These are phyloP conservation scores for Russula virescens DNA, from an alignment of 768 basidiomycete species.

Conservation along the genomic window DNA sequence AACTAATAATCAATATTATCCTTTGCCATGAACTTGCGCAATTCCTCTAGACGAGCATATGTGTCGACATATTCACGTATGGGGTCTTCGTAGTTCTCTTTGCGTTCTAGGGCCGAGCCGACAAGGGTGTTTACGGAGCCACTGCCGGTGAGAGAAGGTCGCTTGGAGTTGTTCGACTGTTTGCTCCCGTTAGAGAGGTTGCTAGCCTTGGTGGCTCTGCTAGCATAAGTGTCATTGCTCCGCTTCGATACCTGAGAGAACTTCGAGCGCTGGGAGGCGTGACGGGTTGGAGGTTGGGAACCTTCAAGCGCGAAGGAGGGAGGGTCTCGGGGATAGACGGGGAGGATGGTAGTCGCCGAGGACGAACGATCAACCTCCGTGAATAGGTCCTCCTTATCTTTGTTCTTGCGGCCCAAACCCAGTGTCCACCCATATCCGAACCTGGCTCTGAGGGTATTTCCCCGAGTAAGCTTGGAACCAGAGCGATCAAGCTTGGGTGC, in stretches of 20 bases:
- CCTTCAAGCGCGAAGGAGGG: constrained; percentile 2
- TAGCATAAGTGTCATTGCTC: constrained; percentile 12
- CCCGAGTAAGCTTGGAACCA: constrained; percentile 21
- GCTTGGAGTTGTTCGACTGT: constrained; percentile 15
- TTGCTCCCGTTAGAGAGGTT: constrained; percentile 19
- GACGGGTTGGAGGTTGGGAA: constrained; percentile 16
- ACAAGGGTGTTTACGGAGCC: constrained; percentile 26
- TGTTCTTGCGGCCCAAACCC: constrained; percentile 21
- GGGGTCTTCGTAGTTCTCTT: constrained; percentile 25
- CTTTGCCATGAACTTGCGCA: constrained; percentile 24
- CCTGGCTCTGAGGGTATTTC: constrained; percentile 6
- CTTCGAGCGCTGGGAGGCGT: constrained; percentile 23
- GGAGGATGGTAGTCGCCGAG: constrained; percentile 21
- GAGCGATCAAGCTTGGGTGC: constrained; percentile 24
- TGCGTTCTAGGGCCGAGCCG: constrained; percentile 26
- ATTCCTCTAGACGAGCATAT: constrained; percentile 16
- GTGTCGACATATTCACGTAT: constrained; percentile 25
- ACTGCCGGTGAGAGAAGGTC: constrained; percentile 19
- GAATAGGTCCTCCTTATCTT: constrained; percentile 21
- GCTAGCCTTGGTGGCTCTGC: constrained; percentile 17
- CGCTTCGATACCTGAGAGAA: constrained; percentile 7
- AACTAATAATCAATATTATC: constrained; percentile 25
- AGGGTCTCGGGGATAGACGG: constrained; percentile 21
- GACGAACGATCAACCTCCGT: constrained; percentile 19
- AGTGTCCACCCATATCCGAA: constrained; percentile 25